Evolutionary conservation across 805 yeast genomes (phyloP).

Genomic region (Saccharomyces cerevisiae): DNA sequence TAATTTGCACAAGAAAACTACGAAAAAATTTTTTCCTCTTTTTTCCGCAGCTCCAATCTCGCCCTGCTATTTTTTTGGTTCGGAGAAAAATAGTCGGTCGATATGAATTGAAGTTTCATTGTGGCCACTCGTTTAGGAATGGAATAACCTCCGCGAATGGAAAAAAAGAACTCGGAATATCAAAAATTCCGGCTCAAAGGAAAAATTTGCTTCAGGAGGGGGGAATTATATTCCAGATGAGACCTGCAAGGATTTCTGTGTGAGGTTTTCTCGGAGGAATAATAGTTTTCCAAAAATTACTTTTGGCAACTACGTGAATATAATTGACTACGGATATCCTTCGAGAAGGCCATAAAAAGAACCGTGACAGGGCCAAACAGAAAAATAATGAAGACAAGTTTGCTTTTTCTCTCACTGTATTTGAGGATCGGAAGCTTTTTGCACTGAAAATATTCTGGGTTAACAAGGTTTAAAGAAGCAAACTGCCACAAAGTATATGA

Average conservation of each 20-base stretch:
- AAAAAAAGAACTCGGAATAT: conserved; percentile 50
- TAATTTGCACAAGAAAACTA: background rate
- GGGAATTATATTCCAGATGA: background rate
- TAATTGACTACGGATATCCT: background rate
- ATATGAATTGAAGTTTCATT: too few relatives aligned
- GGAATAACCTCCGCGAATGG: conserved; percentile 46
- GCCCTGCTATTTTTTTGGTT: background rate
- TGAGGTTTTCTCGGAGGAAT: background rate
- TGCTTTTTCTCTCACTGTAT: background rate
- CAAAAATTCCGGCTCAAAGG: conserved; percentile 61
- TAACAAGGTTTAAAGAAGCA: background rate
- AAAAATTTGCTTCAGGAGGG: conserved; percentile 46
- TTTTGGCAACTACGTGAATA: background rate
- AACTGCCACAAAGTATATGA: background rate
- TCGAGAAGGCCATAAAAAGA: background rate
- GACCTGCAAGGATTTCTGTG: background rate
- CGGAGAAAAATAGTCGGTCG: background rate
- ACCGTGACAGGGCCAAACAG: background rate
- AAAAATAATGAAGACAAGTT: background rate
- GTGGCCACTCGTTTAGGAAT: conserved; percentile 21
- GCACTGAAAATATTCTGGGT: background rate
- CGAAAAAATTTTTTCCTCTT: background rate
- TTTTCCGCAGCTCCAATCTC: background rate
- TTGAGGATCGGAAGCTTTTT: background rate
- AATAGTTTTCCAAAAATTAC: background rate